Base-by-base conservation (phyloP, 2,329 filamentous ascomycete species). In the Davidsoniella neocaledoniae region DNA sequence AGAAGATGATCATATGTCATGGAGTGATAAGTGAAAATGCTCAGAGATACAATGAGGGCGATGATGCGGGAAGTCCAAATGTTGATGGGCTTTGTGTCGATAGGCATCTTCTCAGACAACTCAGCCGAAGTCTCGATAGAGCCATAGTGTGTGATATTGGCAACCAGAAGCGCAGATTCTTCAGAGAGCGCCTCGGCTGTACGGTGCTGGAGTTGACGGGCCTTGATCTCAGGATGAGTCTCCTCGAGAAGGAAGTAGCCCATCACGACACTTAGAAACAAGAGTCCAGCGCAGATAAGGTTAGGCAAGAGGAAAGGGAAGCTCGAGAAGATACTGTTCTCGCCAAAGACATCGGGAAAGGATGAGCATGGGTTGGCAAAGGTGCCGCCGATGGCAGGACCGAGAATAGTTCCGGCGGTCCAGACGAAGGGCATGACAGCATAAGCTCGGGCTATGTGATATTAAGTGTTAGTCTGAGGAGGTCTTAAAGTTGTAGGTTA, bases 401-500 rank as follows among this genome's bases (percentile, higher is more conserved):
- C 88, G 48, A 94, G 72, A 55, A 94, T 94, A 8, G 86, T 93
- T 21, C 88, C 88, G 48, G 94, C 80, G 43, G 76, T 82, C 87
- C 88, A 95, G 6, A 94, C 83, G 60, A 94, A 94, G 0, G 88
- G 88, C 86, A 95, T 94, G 42, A 94, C 77, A 2, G 86, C 79
- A 62, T 88, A 94, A 25, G 88, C 88, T 54, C 82, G 78, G 52
- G 86, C 83, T 86, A 57, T 54, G 3, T 33, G 16, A 12, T 29
- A 23, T 19, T n/a, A 45, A 33, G n/a, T 25, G 16, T 21, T 19
- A 29, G 14, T 21, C 10, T 12, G 29, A 33, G 29, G 12, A 12
- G 29, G 29, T 12, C 12, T 46, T 4, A 25, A 42, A 37, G 38
- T 14, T 9, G 54, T 37, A 9, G n/a, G 7, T 2, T 42, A 17